Evolutionary conservation across 768 basidiomycete species (phyloP).

Genomic region (Pleurotus citrinopileatus): DNA sequence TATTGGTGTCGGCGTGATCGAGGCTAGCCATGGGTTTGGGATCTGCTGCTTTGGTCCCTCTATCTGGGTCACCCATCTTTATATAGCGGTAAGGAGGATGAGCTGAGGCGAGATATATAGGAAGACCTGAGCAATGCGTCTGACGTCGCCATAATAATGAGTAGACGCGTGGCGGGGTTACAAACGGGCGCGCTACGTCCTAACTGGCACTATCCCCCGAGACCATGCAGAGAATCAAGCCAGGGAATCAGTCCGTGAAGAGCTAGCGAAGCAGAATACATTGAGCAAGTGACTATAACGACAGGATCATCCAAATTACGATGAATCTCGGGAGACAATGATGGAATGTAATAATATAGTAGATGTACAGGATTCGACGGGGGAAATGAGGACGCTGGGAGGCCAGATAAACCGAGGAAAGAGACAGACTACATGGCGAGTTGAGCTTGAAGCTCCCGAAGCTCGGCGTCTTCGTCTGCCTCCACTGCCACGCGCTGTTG

Average conservation of each 20-base stretch:
- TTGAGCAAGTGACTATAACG: neutral
- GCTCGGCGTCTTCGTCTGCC: conserved; percentile 90
- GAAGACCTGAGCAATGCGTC: neutral
- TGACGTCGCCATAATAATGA: neutral
- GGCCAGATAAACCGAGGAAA: conserved; percentile 3
- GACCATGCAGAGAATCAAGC: too few species aligned
- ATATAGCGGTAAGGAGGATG: neutral
- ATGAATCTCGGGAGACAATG: neutral
- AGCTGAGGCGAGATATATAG: neutral
- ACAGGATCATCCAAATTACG: neutral
- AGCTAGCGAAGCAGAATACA: conserved; percentile 1
- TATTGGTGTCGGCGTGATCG: conserved; percentile 6
- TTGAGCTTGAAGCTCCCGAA: conserved; percentile 84
- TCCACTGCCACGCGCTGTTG: conserved; percentile 51
- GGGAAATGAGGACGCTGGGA: neutral
- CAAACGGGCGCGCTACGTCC: neutral
- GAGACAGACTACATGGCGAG: conserved; percentile 65
- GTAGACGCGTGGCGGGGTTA: conserved; percentile 1
- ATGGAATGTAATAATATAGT: conserved; percentile 7
- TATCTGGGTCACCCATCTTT: neutral
- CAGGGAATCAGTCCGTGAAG: neutral
- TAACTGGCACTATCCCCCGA: too few species aligned
- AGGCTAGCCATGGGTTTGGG: neutral
- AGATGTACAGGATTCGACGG: conserved; percentile 3
- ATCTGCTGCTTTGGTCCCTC: neutral